A percentile compares a stretch with the other conserved stretches of the same genome.
Evolutionary conservation across 2,329 filamentous ascomycete genomes (phyloP).

Genomic region (Paraphoma chrysanthemicola): DNA sequence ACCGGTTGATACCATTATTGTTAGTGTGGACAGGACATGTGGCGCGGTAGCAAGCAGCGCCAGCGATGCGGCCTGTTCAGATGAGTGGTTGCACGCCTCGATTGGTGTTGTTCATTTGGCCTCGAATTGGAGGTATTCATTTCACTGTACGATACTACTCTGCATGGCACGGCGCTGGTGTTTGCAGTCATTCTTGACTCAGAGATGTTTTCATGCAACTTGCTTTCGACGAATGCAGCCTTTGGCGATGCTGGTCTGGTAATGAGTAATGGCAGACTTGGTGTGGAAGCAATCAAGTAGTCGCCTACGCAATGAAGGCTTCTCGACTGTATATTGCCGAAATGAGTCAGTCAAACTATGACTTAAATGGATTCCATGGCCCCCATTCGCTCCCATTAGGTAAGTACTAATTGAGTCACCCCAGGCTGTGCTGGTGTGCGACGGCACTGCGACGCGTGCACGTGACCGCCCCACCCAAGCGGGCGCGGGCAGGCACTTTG

Average conservation of each 20-base stretch:
- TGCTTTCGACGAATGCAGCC: background rate
- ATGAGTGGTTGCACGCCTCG: background rate
- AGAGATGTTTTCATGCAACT: background rate
- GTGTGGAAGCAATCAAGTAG: background rate
- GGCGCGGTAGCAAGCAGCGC: background rate
- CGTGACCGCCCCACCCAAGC: slow-evolving; percentile 15
- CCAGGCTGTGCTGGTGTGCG: no score
- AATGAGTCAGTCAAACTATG: background rate
- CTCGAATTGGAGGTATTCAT: background rate
- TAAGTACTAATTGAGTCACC: background rate
- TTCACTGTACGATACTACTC: background rate
- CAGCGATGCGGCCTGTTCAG: background rate
- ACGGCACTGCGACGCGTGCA: background rate
- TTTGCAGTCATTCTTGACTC: background rate
- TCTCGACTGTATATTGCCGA: background rate
- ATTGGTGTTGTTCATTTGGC: slow-evolving; percentile 6
- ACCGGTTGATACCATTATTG: slow-evolving; percentile 25
- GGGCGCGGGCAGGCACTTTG: slow-evolving; percentile 28
- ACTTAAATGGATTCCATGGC: no score
- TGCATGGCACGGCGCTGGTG: background rate
- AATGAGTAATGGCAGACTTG: slow-evolving; percentile 20
- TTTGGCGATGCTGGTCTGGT: slow-evolving; percentile 2
- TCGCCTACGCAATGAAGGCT: no score
- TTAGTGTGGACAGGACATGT: background rate
- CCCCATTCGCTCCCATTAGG: no score